A percentile compares a stretch with the other conserved stretches of the same genome.
phyloP scores from a whole-genome alignment of 2,329 filamentous ascomycete species.

The Leptodontidium sp. region DNA sequence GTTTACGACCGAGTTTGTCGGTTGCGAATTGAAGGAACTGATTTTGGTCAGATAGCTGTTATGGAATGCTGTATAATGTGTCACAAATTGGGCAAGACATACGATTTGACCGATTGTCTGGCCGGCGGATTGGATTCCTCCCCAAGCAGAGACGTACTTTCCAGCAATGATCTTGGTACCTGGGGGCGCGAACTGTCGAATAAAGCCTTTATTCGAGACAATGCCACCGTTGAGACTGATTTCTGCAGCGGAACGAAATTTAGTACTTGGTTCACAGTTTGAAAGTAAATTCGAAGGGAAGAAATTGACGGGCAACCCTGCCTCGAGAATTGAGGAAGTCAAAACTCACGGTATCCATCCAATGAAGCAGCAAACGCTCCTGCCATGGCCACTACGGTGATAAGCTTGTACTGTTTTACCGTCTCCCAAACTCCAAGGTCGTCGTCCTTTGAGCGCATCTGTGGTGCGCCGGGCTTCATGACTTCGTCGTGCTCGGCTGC shows the following conservation, averaged over 20 bases:
- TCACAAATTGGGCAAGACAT: conserved; percentile 32
- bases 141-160: conserved; percentile 38
- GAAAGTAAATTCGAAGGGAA: not conserved
- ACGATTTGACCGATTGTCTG: conserved; percentile 40
- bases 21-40: conserved; percentile 40
- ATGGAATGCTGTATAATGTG: too few relatives aligned
- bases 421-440: conserved; percentile 51
- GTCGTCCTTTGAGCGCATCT: conserved; percentile 51
- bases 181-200: conserved; percentile 31
- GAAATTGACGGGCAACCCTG: not conserved
- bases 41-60: not conserved
- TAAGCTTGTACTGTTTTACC: conserved; percentile 48
- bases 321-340: not conserved
- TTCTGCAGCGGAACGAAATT: conserved; percentile 25
- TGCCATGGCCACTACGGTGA: conserved; percentile 50
- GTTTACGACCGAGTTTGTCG: conserved; percentile 46
- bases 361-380: conserved; percentile 53
- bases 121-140: conserved; percentile 36
- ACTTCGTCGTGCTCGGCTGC: conserved; percentile 15
- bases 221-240: conserved; percentile 42
- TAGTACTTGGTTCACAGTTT: not conserved
- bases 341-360: conserved; percentile 50
- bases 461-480: conserved; percentile 26
- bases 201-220: conserved; percentile 37
- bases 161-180: conserved; percentile 38